phyloP scores from a whole-genome alignment of 805 yeast genomes.

The Peterozyma xylosa region DNA sequence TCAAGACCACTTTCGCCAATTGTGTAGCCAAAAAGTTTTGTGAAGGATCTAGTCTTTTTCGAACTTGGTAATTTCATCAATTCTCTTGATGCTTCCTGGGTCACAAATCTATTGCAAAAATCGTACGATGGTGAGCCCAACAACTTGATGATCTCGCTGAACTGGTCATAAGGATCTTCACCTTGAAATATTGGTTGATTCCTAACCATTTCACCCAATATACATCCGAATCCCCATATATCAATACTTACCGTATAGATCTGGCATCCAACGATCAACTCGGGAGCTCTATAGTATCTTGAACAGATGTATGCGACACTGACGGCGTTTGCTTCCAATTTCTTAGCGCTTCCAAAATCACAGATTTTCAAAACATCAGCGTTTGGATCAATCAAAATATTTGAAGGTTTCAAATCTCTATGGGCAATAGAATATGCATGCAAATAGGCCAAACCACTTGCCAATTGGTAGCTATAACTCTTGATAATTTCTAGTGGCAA shows the following conservation, averaged over 20 bases:
- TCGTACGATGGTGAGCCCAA: slow-evolving; percentile 68
- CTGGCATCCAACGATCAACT: slow-evolving; percentile 84
- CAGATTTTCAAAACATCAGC: slow-evolving; percentile 66
- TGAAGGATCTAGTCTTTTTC: slow-evolving; percentile 18
- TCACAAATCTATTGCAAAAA: slow-evolving; percentile 3
- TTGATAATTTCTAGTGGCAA: slow-evolving; percentile 70
- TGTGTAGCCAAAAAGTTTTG: slow-evolving; percentile 36
- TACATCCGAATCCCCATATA: slow-evolving; percentile 98
- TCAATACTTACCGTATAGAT: slow-evolving; percentile 87
- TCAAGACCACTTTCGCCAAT: slow-evolving; percentile 86
- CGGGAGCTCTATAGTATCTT: slow-evolving; percentile 94
- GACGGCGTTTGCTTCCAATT: slow-evolving; percentile 71
- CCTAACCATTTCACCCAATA: slow-evolving; percentile 85
- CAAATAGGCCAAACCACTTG: slow-evolving; percentile 75
- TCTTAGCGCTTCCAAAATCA: slow-evolving; percentile 82
- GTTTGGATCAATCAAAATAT: slow-evolving; percentile 67
- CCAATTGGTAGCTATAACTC: slow-evolving; percentile 70
- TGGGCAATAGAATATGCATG: slow-evolving; percentile 79
- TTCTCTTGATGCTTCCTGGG: slow-evolving; percentile 4
- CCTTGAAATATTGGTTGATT: slow-evolving; percentile 97
- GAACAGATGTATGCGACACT: slow-evolving; percentile 94
- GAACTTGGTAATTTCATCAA: slow-evolving; percentile 1
- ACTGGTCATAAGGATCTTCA: slow-evolving; percentile 77
- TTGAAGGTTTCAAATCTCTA: slow-evolving; percentile 80
- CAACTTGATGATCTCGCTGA: slow-evolving; percentile 83